Evolutionary conservation across 225 moss, liverwort and hornwort genomes (phyloP), one percentile per base, ranked within the genome.

Genomic region (Physcomitrium patens): DNA sequence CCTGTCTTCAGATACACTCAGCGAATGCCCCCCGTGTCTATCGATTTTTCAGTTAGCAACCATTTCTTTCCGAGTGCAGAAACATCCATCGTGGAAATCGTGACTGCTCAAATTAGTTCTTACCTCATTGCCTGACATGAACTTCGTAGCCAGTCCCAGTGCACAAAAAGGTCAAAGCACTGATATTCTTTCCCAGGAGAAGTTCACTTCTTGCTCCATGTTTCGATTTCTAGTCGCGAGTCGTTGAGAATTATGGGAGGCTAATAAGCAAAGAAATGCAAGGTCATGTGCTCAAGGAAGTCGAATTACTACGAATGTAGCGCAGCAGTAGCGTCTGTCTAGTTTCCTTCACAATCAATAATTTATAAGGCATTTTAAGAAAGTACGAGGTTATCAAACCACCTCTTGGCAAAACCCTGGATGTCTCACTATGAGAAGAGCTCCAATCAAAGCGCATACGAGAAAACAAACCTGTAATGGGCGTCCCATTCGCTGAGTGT

Each of bases 151-250:
- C 31, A 37, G 24, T 37, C 7, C 31, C 31, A 37, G 31, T 37
- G 31, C 31, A 37, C 0, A n/a, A 4, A 1, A 0, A 2, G 31
- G 31, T 4, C 5, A 37, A 7, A 7, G 31, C 7, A 37, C 31
- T 37, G 31, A 37, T 37, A 2, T 37, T 7, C 7, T 37, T 37
- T 37, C 31, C 2, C 48, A 83, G 86, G 80, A 83, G 67, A 82
- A 75, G 55, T 83, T 80, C 75, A 83, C 80, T 24, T 86, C 77
- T 50, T 86, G 82, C 54, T 80, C 77, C 24, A 60, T 75, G 18
- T 86, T 83, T 69, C 80, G 75, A 2, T 83, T 82, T 24, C 72
- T 75, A 86, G 43, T 20, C 83, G 5, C 54, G 64, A 16, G 83
- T 73, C 9, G 65, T 83, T 53, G 47, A 80, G 7, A 64, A 78